Evolutionary conservation across 441 rosid species (phyloP).

Genomic region (Bocquillonia castaneifolia): DNA sequence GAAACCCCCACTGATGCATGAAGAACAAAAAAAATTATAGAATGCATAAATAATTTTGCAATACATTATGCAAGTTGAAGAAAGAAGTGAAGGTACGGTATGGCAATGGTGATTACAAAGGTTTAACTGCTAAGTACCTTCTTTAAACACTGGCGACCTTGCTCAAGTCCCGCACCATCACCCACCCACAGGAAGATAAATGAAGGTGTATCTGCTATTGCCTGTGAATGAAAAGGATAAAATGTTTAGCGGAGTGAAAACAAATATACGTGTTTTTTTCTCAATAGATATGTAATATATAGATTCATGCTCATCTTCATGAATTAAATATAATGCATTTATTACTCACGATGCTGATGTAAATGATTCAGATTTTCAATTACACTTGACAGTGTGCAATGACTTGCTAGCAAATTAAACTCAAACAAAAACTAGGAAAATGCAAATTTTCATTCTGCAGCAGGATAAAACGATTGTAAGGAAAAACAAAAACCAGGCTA

Average conservation of each 20-base stretch:
- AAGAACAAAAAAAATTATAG: slow-evolving; percentile 19
- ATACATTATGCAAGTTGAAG: neutral
- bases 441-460: neutral
- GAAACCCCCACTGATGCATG: slow-evolving; percentile 80
- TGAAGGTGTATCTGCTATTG: slow-evolving; percentile 97
- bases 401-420: neutral
- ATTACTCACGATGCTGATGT: neutral
- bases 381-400: neutral
- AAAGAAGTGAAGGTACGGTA: neutral
- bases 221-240: slow-evolving; percentile 41
- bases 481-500: slow-evolving; percentile 26
- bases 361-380: neutral
- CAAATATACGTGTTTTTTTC: neutral
- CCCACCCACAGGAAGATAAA: slow-evolving; percentile 99
- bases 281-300: neutral
- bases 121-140: slow-evolving; percentile 47
- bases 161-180: slow-evolving; percentile 96
- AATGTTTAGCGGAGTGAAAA: slow-evolving; percentile 7
- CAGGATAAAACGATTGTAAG: slow-evolving; percentile 14
- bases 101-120: slow-evolving; percentile 1
- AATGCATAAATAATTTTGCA: slow-evolving; percentile 10
- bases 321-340: neutral
- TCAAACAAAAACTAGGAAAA: neutral
- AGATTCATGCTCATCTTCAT: neutral
- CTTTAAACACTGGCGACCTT: slow-evolving; percentile 96